Base-by-base conservation (phyloP, 345 rosid genomes). In the Eucalyptus regnans region DNA sequence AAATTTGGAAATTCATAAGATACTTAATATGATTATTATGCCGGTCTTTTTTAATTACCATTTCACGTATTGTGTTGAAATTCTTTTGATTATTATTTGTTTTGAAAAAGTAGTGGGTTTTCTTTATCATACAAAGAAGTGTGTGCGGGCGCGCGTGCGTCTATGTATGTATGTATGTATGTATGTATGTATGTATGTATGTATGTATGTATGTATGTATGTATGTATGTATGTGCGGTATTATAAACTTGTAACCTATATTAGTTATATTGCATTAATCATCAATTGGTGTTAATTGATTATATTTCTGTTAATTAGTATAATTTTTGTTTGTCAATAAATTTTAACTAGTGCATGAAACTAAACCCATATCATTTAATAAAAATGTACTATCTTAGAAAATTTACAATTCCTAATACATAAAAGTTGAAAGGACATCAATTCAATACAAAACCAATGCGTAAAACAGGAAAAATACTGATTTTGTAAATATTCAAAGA, bases 121-220 rank as follows among this genome's bases (percentile, higher is more conserved):
- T 4, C 37, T n/a, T 17, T 17, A 50, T 50, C 54, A 46, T 46
- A 50, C 18, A 15, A 50, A 50, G 54, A 50, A 16, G 52, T 50
- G 52, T 7, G 2, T 43, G 54, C 1, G 0, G 0, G 1, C 1
- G 1, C 1, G 17, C 2, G 17, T 4, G 2, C 15, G 6, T 50
- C 15, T 50, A 50, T 50, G 2, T 50, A 49, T 44, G 1, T 50
- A 50, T 50, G 2, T 50, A 49, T 44, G 1, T 8, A 44, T 7
- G 8, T 44, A 33, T 33, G 33, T 33, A 33, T 44, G 8, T 7
- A 7, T 7, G 7, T 44, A 33, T 33, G 37, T 3, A 33, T 33
- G 37, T 3, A 33, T 33, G 37, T 33, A 33, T 33, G 37, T 33
- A 33, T 33, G 37, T 33, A 33, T 33, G 37, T 33, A 33, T 33